Base-by-base conservation (phyloP, 345 rosid species). In the Streptanthus diversifolius region DNA sequence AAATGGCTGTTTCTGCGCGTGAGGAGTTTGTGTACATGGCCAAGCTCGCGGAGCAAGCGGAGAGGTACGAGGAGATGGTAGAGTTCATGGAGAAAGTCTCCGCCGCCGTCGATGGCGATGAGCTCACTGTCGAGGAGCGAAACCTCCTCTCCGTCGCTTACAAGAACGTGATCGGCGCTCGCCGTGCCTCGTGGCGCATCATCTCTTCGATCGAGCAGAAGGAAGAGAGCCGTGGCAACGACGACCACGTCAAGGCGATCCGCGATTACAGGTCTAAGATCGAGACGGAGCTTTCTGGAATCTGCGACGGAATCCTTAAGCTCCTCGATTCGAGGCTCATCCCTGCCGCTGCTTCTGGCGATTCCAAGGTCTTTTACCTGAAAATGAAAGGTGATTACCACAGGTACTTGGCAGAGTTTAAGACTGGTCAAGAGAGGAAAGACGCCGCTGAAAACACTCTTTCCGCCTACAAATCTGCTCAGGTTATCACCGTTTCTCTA, bases 351-450 rank as follows among this genome's bases (percentile, higher is more conserved):
- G 76, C 86, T 5, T 22, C 86, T 0, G 93, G 93, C 1, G 97
- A 93, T 48, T 93, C 97, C 11, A 93, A 86, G 90, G 98, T 93
- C 25, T 93, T 93, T 54, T 93, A 89, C 74, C 75, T 90, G 41
- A 93, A 93, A 84, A 93, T 93, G 98, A 93, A 93, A 74, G 98
- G 96, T 0, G 97, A 93, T 71, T 93, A 90, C 52, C 97, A 93
- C 39, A 84, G 98, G 84, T 93, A 93, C 76, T 77, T 93, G 76
- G 93, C 97, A 8, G 97, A 93, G 91, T 93, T 90, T 70, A 90
- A 86, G 80, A 86, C 88, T 44, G 91, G 96, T 21, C 82, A 90
- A 39, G 97, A 93, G 83, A 84, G 98, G 68, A 90, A 93, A 77
- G 96, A 89, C 33, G 96, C 98, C 3, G 97, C 97, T 0, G 96